Evolutionary conservation across 495 filamentous ascomycete species (phyloP), one percentile per base, ranked within the genome.

Genomic region (Chaetomium fimeti): DNA sequence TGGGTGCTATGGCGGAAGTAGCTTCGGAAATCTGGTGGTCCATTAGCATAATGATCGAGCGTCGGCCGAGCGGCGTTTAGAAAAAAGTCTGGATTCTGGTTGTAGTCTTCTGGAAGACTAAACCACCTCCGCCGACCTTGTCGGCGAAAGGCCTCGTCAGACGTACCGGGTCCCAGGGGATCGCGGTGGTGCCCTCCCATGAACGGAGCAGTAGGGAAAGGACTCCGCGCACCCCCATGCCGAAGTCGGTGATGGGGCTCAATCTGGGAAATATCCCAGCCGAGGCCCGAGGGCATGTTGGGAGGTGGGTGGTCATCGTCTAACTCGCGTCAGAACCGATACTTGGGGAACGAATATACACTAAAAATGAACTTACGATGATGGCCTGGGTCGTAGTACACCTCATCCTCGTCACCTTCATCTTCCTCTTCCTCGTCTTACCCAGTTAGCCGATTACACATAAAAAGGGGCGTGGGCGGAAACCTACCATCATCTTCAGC

Each of bases 371-470:
- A 85, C 87, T 77, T 77, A 90, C 88, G 87, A 66, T 85, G 86
- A 73, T 87, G 87, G 55, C 88, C 87, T 40, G 88, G 85, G 62
- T 87, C 83, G 67, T 86, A 88, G 66, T 86, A 78, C 60, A 81
- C 78, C 59, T 87, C 87, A 24, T 89, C 86, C 5, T 87, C 85
- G 29, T 88, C 86, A 57, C 83, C 77, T 53, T 93, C 91, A 36
- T 91, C 89, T 57, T 90, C 89, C 20, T 90, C 88, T 3, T 88
- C 87, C 49, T 89, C 87, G 11, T 89, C 88, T 56, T 81, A 80
- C 75, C 62, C 7, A 71, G 62, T 74, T 59, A 74, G 72, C 61
- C 24, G 72, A 45, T 71, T 69, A 57, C 43, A 29, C 8, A 0
- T n/a, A 47, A 45, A 15, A 52, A 47, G 74, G 76, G 12, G 74